These are phyloP conservation scores for Cotoneaster glaucophyllus DNA, from an alignment of 306 rosid genomes.

Conservation along the genomic window DNA sequence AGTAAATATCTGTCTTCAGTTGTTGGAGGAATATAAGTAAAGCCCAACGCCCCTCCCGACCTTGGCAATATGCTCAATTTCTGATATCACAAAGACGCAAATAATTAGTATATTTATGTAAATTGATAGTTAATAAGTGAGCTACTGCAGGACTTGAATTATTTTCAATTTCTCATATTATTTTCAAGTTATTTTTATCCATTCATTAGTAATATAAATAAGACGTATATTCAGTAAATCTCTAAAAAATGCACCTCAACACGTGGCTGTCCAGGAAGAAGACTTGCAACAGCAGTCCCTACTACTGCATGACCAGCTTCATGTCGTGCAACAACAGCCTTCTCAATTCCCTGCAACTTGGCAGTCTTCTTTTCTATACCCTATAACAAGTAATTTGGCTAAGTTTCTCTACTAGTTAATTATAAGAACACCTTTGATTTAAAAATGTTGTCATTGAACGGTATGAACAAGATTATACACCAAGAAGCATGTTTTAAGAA, in stretches of 20 bases:
- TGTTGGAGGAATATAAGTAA: conserved; percentile 89
- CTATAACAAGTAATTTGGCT: conserved; percentile 42
- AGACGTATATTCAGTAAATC: not conserved
- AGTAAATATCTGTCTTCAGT: conserved; percentile 92
- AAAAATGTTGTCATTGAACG: not conserved
- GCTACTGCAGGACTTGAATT: not conserved
- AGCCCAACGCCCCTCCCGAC: conserved; percentile 96
- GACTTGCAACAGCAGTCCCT: conserved; percentile 93
- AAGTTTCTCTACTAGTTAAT: conserved; percentile 21
- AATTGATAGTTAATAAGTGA: not conserved
- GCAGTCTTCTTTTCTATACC: conserved; percentile 97
- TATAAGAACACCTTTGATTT: not conserved
- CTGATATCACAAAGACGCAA: conserved; percentile 39
- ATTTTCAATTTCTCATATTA: not conserved
- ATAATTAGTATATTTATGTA: not conserved
- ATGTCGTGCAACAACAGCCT: conserved; percentile 95
- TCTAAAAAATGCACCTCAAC: conserved; percentile 61
- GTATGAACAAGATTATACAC: not conserved
- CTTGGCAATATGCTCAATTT: conserved; percentile 95
- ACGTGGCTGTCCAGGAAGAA: conserved; percentile 90
- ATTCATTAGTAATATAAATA: not conserved
- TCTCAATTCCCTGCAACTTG: conserved; percentile 87
- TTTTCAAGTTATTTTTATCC: not conserved
- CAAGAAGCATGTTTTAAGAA: not conserved
- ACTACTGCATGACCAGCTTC: conserved; percentile 99